Conservation (phyloP, 768 basidiomycete genomes). For the Rhizopogon vulgaris region DNA sequence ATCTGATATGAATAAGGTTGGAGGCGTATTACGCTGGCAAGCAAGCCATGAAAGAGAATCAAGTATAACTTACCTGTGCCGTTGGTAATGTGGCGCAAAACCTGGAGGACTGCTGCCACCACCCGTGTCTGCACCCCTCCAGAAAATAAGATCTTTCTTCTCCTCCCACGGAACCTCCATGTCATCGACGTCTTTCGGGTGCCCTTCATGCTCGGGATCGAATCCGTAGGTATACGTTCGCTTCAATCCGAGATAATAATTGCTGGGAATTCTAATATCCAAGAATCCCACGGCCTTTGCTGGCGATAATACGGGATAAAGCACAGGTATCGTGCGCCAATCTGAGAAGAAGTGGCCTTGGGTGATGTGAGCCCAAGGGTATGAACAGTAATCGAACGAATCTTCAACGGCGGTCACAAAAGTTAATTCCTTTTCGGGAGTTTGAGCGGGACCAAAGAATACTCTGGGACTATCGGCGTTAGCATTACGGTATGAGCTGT, state of each 20-base stretch:
- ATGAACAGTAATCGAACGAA: slow-evolving; percentile 68
- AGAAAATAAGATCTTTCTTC: slow-evolving; percentile 82
- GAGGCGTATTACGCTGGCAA: background rate
- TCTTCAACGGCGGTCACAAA: slow-evolving; percentile 55
- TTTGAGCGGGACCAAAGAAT: slow-evolving; percentile 17
- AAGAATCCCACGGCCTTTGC: slow-evolving; percentile 79
- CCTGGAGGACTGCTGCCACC: slow-evolving; percentile 85
- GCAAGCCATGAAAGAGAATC: slow-evolving; percentile 1
- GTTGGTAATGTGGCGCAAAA: slow-evolving; percentile 76
- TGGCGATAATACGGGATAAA: slow-evolving; percentile 93
- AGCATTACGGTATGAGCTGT: slow-evolving; percentile 62
- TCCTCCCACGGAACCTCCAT: slow-evolving; percentile 89
- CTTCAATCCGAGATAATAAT: slow-evolving; percentile 77
- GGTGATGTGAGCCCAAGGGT: slow-evolving; percentile 76
- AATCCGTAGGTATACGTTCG: slow-evolving; percentile 90
- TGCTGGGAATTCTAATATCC: slow-evolving; percentile 92
- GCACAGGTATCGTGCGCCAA: slow-evolving; percentile 79
- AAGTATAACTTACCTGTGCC: slow-evolving; percentile 56
- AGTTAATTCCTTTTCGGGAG: background rate
- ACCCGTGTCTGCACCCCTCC: slow-evolving; percentile 95
- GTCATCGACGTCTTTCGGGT: slow-evolving; percentile 70
- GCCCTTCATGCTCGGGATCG: slow-evolving; percentile 63
- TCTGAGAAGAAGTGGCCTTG: slow-evolving; percentile 98
- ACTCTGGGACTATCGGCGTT: slow-evolving; percentile 24
- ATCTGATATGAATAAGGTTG: slow-evolving; percentile 26